Evolutionary conservation across 1,284 basidiomycete genomes (phyloP).

Genomic region (Spongiforma sp.): DNA sequence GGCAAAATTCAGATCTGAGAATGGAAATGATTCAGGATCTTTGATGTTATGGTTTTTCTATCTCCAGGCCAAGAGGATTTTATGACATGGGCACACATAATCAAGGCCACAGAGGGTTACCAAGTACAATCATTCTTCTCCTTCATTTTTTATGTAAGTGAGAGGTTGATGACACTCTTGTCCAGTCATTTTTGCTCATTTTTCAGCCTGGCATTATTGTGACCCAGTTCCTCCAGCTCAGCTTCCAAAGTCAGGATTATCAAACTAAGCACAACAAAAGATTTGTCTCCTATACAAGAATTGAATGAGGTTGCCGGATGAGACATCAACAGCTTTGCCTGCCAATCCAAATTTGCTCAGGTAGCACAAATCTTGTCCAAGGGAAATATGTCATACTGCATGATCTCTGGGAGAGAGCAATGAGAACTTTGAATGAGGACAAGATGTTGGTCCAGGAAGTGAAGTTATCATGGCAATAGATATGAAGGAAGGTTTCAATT

Average conservation of each 20-base stretch:
- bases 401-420: conserved; percentile 45
- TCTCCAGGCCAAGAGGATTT: conserved; percentile 1
- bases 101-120: neutral
- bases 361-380: conserved; percentile 45
- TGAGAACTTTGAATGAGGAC: no score
- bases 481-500: no score
- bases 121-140: no score
- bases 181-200: conserved; percentile 39
- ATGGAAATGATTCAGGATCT: no score
- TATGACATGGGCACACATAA: neutral
- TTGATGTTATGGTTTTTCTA: neutral
- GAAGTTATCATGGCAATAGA: no score
- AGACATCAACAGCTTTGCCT: conserved; percentile 59
- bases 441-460: no score
- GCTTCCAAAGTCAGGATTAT: conserved; percentile 47
- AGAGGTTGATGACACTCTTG: conserved; percentile 35
- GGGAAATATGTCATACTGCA: conserved; percentile 46
- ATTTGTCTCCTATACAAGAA: conserved; percentile 23
- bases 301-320: conserved; percentile 25
- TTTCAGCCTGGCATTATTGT: conserved; percentile 36
- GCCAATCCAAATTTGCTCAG: conserved; percentile 52
- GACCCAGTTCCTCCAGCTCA: conserved; percentile 44
- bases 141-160: no score
- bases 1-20: neutral
- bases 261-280: conserved; percentile 53